phyloP scores from a whole-genome alignment of 106 monocot genomes.

The Narthecium ossifragum region DNA sequence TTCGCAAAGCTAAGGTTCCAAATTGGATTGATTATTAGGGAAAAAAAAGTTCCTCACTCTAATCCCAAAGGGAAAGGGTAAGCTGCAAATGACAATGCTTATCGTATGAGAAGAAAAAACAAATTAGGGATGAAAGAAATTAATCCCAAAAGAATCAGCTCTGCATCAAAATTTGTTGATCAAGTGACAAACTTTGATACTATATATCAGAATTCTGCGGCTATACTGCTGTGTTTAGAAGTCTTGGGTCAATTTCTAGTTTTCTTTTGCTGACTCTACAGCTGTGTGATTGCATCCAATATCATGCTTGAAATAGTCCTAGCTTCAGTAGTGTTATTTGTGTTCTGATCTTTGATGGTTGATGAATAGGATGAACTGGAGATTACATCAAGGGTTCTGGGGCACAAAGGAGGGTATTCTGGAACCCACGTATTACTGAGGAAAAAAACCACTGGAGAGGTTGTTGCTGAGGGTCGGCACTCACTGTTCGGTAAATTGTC shows the following conservation, averaged over 20 bases:
- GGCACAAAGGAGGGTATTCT: slow-evolving; percentile 50
- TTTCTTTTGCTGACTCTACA: no score
- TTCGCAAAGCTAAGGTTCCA: background rate
- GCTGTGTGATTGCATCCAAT: no score
- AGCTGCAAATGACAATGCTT: background rate
- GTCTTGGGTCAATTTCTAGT: no score
- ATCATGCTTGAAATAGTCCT: no score
- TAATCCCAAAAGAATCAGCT: no score
- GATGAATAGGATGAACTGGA: slow-evolving; percentile 49
- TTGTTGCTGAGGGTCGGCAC: slow-evolving; percentile 75
- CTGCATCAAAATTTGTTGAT: background rate
- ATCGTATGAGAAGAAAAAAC: background rate
- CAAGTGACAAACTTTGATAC: no score
- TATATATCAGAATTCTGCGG: no score
- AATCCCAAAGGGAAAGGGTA: background rate
- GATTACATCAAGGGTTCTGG: slow-evolving; percentile 61
- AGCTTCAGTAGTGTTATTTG: no score
- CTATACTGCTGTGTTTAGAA: no score
- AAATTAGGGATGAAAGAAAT: no score
- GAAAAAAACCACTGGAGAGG: slow-evolving; percentile 51
- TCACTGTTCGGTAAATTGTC: slow-evolving; percentile 57
- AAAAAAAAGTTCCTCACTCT: background rate
- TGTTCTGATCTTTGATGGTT: background rate
- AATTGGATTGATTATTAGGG: background rate
- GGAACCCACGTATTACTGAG: slow-evolving; percentile 54